Evolutionary conservation across 192 early-diverging fungal genomes (phyloP), one percentile per base, ranked within the genome.

Genomic region (Mortierella hygrophila): DNA sequence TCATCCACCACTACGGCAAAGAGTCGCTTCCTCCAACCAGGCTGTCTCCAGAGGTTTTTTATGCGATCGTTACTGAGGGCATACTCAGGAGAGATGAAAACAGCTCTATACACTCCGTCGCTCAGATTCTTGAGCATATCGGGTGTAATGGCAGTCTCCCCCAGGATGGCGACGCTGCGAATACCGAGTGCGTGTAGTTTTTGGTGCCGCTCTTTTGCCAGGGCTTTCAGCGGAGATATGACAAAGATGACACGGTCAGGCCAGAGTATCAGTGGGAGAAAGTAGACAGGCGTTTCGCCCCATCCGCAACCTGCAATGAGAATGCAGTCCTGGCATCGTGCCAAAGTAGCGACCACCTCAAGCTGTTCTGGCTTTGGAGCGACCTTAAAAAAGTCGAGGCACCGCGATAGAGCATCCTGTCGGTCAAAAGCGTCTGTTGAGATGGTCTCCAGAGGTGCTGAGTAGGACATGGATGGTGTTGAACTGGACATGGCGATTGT

Each of bases 11-110:
- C 77, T 55, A 79, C 47, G 2, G 77, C 70, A 52, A n/a, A 47
- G 26, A 77, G 32, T 23, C 32, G 41, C n/a, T 6, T 20, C 47
- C 72, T 81, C 79, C 79, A 81, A 4, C 21, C 72, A 37, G 23
- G 26, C 4, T 41, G 2, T 16, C n/a, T 52, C 79, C 79, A 81
- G 46, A 81, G 72, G 29, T 35, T 32, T 40, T 20, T 37, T 42
- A 75, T 49, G 23, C 79, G 79, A 1, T 40, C 26, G 38, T 44
- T 81, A 4, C n/a, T 60, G 47, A 81, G 52, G 23, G 49, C 38
- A 4, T 68, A n/a, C 73, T 81, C 79, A 4, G 82, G 82, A 72
- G 89, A 69, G 84, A 76, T 40, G 71, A 82, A 82, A 5, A 82
- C 75, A 52, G 65, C 81, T 37, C 72, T 65, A 35, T 60, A 79